Percentiles rank a stretch among this genome's conserved stretches.
These are phyloP conservation scores for Leccinum pachyderme DNA, from an alignment of 1,284 basidiomycete genomes.

Conservation along the genomic window DNA sequence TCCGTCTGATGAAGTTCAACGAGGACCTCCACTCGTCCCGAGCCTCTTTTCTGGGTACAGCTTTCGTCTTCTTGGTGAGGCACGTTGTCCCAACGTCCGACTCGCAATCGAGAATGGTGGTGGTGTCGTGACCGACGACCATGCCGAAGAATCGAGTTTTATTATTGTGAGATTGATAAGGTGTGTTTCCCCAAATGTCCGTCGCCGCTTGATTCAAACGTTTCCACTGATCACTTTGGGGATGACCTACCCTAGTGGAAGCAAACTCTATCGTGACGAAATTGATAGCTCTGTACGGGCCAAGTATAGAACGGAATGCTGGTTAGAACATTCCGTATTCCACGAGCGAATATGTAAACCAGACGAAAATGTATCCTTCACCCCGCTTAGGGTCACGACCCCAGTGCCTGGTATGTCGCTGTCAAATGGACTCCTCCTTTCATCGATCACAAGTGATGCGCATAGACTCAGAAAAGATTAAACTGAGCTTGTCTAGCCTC, in stretches of 20 bases:
- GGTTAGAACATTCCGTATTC: slow-evolving; percentile 75
- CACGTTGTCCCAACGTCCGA: slow-evolving; percentile 51
- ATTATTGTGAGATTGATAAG: slow-evolving; percentile 70
- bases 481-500: slow-evolving; percentile 68
- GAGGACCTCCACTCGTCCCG: background rate
- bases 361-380: slow-evolving; percentile 61
- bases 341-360: slow-evolving; percentile 59
- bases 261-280: slow-evolving; percentile 56
- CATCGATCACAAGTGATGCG: slow-evolving; percentile 4
- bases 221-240: background rate
- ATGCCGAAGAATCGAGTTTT: slow-evolving; percentile 52
- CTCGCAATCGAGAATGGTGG: slow-evolving; percentile 57
- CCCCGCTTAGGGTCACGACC: slow-evolving; percentile 50
- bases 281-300: slow-evolving; percentile 39
- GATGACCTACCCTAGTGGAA: slow-evolving; percentile 48
- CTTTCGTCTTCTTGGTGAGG: slow-evolving; percentile 64
- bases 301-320: slow-evolving; percentile 78
- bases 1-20: slow-evolving; percentile 5
- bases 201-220: background rate
- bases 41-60: slow-evolving; percentile 51
- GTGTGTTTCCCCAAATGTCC: slow-evolving; percentile 35
- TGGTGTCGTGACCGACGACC: slow-evolving; percentile 45
- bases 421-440: background rate
- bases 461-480: slow-evolving; percentile 50
- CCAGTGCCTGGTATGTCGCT: slow-evolving; percentile 50